These are phyloP conservation scores for Ceratobasidium papillatum DNA, from an alignment of 1,284 basidiomycete genomes.

Conservation along the genomic window DNA sequence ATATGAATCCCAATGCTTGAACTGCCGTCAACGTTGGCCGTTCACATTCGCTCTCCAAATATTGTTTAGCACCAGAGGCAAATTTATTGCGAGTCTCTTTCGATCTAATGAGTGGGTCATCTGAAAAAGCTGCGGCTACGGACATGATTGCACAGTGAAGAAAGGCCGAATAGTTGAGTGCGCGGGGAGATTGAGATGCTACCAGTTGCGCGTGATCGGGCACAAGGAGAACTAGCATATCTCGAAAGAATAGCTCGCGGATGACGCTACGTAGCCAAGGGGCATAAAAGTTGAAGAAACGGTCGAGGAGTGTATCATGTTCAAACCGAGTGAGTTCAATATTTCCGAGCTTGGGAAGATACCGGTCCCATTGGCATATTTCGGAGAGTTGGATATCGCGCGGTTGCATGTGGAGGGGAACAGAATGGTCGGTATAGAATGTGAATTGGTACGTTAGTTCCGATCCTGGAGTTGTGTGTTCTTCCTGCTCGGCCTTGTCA, in stretches of 20 bases:
- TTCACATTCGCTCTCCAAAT: conserved; percentile 65
- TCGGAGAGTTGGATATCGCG: conserved; percentile 19
- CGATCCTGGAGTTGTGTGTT: background rate
- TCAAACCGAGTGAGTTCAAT: conserved; percentile 41
- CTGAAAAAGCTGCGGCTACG: conserved; percentile 66
- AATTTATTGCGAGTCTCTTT: conserved; percentile 60
- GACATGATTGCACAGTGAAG: conserved; percentile 73
- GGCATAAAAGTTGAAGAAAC: conserved; percentile 68
- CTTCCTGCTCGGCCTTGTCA: background rate
- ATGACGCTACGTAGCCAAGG: conserved; percentile 62
- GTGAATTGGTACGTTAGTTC: conserved; percentile 3
- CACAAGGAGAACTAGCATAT: conserved; percentile 56
- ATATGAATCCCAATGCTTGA: conserved; percentile 64
- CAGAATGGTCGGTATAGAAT: conserved; percentile 9
- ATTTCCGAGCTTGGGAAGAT: conserved; percentile 1
- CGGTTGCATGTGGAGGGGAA: conserved; percentile 18
- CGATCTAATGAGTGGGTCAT: conserved; percentile 61
- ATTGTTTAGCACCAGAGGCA: conserved; percentile 63
- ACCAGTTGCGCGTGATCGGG: background rate
- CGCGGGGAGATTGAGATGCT: conserved; percentile 53
- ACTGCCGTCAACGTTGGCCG: conserved; percentile 67
- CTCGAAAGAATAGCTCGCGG: conserved; percentile 64
- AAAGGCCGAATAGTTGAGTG: conserved; percentile 73
- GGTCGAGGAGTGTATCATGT: conserved; percentile 56
- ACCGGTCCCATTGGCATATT: conserved; percentile 13